A percentile compares a stretch with the other conserved stretches of the same genome.
Conservation (phyloP, 257 asterid species). For the Capsicum rhomboideum region DNA sequence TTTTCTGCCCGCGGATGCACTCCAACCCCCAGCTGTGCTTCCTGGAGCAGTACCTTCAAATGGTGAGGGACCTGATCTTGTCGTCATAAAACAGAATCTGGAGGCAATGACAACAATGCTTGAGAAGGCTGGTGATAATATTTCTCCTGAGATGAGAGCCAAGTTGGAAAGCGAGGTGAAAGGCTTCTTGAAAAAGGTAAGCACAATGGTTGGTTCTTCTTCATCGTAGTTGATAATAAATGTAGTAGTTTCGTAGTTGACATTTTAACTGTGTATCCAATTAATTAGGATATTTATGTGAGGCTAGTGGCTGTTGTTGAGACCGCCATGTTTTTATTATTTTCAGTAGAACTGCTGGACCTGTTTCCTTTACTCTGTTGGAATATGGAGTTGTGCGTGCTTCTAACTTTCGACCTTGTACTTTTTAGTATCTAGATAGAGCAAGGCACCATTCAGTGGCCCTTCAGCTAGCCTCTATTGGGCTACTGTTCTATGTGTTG, state of each 20-base stretch:
- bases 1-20: constrained; percentile 8
- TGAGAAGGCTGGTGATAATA: constrained; percentile 56
- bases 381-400: not conserved
- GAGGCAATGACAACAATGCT: constrained; percentile 66
- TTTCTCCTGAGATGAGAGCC: constrained; percentile 48
- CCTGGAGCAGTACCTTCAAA: not conserved
- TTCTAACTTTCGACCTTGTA: not conserved
- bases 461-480: not conserved
- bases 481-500: not conserved
- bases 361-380: not conserved
- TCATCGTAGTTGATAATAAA: constrained; percentile 18
- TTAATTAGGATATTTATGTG: not conserved
- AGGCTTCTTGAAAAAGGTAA: constrained; percentile 42
- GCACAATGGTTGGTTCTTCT: constrained; percentile 35
- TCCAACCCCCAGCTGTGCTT: constrained; percentile 7
- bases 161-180: constrained; percentile 66
- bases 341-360: not conserved
- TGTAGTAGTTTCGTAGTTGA: not conserved
- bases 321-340: not conserved
- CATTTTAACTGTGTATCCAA: not conserved
- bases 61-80: constrained; percentile 31
- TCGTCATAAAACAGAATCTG: constrained; percentile 49
- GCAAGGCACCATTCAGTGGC: not conserved
- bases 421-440: not conserved
- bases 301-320: not conserved